Evolutionary conservation across 1,284 basidiomycete species (phyloP), one percentile per base, ranked within the genome.

Genomic region (Porodaedalea pini): DNA sequence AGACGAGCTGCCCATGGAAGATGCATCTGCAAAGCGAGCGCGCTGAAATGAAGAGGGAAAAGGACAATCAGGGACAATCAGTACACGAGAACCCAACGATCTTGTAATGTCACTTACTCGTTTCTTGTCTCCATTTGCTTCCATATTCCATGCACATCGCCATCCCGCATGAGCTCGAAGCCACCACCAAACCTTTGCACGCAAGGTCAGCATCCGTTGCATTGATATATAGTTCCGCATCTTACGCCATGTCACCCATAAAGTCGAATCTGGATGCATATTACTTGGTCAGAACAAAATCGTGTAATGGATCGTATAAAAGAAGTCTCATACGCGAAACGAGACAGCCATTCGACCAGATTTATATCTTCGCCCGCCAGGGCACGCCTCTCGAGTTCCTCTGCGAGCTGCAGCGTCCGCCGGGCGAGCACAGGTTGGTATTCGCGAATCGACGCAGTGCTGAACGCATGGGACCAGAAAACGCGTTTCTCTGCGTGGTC

Each of bases 401-500:
- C 65, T 1, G 70, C 64, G 7, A 79, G 64, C 57, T 77, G 71
- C 8, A 36, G 59, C 8, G 69, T 68, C 11, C 74, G 68, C 17
- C 59, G 57, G 23, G 64, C 57, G 52, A 77, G 62, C 21, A 73
- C 57, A 0, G 69, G 69, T 48, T 74, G 67, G 54, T 77, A 78
- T 29, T 70, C 73, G 59, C 66, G 72, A 15, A 79, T 59, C 4
- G 74, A 67, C 17, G 68, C 64, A 3, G 68, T 67, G 51, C 66
- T 72, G 62, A 78, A 76, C 6, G 71, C 77, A 40, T 70, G 69
- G 56, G 69, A 73, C 78, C 78, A 79, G 4, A 70, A 68, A 51
- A 68, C 69, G 29, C 77, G 74, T 34, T 72, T 65, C 8, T 68
- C 65, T 2, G 70, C 67, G 61, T 79, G 77, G 29, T 71, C 69